Conservation (phyloP, 129 eudicot species). For the Chrysanthemum makinoi region DNA sequence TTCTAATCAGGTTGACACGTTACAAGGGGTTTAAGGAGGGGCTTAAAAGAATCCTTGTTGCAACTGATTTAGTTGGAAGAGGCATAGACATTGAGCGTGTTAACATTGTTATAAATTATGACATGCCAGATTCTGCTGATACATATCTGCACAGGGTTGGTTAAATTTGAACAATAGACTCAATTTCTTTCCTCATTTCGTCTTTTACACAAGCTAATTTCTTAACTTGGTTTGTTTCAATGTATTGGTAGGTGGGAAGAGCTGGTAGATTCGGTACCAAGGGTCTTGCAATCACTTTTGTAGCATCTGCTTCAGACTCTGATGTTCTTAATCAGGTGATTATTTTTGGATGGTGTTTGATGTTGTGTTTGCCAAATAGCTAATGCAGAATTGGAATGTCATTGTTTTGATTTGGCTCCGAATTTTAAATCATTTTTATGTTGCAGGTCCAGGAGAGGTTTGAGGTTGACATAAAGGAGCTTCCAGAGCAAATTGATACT, state of each 20-base stretch:
- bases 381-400: background rate
- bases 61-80: slow-evolving; percentile 91
- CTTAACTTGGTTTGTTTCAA: background rate
- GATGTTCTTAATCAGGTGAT: slow-evolving; percentile 84
- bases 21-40: slow-evolving; percentile 93
- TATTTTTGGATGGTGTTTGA: background rate
- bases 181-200: background rate
- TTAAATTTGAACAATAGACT: background rate
- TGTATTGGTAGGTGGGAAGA: slow-evolving; percentile 62
- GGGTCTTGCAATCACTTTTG: slow-evolving; percentile 96
- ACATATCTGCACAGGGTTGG: slow-evolving; percentile 82
- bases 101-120: slow-evolving; percentile 85
- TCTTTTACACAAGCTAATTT: background rate
- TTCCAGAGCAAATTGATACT: slow-evolving; percentile 88
- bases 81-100: slow-evolving; percentile 94
- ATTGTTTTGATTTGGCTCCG: slow-evolving; percentile 6
- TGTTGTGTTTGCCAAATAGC: background rate
- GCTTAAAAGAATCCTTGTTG: slow-evolving; percentile 82
- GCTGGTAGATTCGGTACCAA: slow-evolving; percentile 97
- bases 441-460: slow-evolving; percentile 88
- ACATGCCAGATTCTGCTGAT: slow-evolving; percentile 99
- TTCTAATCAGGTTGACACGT: slow-evolving; percentile 57
- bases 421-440: background rate
- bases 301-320: slow-evolving; percentile 81
- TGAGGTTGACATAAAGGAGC: slow-evolving; percentile 90